Base-by-base conservation (phyloP, 139 green algal species). In the Bryopsis sp. region DNA sequence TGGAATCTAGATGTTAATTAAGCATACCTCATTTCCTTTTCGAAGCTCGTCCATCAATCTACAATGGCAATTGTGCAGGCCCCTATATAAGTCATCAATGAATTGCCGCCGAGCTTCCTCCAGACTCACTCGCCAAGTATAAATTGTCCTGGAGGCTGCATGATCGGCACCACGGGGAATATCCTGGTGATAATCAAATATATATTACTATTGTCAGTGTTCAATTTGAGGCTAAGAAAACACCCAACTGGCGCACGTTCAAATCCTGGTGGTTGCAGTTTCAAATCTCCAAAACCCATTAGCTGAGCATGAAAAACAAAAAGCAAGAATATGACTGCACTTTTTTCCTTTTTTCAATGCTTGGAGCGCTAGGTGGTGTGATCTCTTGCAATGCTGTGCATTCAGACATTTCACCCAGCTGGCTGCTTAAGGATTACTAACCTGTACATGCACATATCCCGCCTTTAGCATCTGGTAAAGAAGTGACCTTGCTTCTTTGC, bases 61-160 rank as follows among this genome's bases (percentile, higher is more conserved):
- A 39, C 58, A 46, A 26, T 65, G 58, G 4, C 15, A 28, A 22
- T 65, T 65, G 3, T 26, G 26, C 26, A 33, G 6, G 8, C 32
- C 58, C 24, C 28, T 39, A 33, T 65, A 65, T 11, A 65, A 22
- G 31, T 65, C 58, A 28, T 22, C 19, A 15, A 28, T 39, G 28
- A 65, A 33, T 11, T 65, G 58, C 26, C 32, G 43, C 26, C 32
- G 19, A 11, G 58, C 58, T 24, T 65, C 58, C 6, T 65, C 32
- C 28, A 65, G 31, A 39, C 58, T 15, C 15, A 65, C 58, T 46
- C 31, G 11, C 58, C 58, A 65, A 35, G 58, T 65, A 26, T 47
- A 65, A 22, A 65, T 47, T 22, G 58, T 65, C 58, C 58, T 39
- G 29, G 58, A 65, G 26, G 58, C 58, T 22, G 58, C 58, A 65